Percentiles rank a stretch among this genome's conserved stretches.
Conservation (phyloP, 192 early-diverging fungal species). For the Coemansia reversa region DNA sequence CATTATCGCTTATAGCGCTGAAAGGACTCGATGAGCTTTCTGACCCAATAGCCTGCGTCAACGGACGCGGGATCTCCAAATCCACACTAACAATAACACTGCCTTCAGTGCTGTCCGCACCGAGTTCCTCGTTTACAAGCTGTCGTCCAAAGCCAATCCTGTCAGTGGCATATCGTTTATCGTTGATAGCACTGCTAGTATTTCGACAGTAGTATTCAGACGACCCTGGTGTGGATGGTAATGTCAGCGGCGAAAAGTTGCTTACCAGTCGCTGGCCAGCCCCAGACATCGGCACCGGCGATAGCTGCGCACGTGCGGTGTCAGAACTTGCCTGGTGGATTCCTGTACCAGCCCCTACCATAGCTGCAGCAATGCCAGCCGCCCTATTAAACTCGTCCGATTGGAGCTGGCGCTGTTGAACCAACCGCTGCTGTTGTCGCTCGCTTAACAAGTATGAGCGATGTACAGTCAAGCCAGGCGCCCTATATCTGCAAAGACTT, state of each 20-base stretch:
- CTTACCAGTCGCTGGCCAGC: conserved; percentile 34
- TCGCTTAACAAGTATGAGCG: conserved; percentile 29
- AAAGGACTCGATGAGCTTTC: conserved; percentile 30
- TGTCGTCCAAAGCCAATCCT: conserved; percentile 4
- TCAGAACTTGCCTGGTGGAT: background rate
- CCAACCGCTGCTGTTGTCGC: conserved; percentile 39
- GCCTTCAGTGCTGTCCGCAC: background rate
- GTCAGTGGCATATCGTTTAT: background rate
- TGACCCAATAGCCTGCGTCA: conserved; percentile 26
- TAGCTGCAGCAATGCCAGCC: conserved; percentile 6
- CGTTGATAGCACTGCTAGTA: conserved; percentile 8
- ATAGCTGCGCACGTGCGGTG: background rate
- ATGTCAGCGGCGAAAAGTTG: conserved; percentile 50
- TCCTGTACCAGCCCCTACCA: conserved; percentile 3
- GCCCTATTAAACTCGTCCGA: conserved; percentile 8
- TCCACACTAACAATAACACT: conserved; percentile 12
- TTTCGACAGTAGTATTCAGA: conserved; percentile 14
- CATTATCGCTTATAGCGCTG: conserved; percentile 27
- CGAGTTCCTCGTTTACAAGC: conserved; percentile 2
- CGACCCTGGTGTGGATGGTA: conserved; percentile 50
- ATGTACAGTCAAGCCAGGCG: conserved; percentile 5
- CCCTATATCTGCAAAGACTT: conserved; percentile 26
- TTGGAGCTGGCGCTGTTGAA: conserved; percentile 31
- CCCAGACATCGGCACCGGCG: conserved; percentile 13
- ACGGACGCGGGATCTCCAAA: conserved; percentile 13